Conservation (phyloP, 192 early-diverging fungal species). For the Gorgonomyces haynaldii region DNA sequence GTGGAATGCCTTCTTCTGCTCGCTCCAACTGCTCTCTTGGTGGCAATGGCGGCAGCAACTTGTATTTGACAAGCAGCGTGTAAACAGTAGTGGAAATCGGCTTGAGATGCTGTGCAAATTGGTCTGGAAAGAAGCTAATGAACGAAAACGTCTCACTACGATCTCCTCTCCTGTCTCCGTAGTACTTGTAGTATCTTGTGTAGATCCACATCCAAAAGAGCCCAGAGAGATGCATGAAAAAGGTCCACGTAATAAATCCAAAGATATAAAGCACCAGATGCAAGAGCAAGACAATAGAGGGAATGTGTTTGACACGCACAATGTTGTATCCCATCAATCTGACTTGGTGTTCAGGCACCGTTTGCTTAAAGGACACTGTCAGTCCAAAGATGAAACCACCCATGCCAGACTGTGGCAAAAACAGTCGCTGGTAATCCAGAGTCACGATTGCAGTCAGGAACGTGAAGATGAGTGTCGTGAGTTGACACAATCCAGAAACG, state of each 20-base stretch:
- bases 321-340: constrained; percentile 42
- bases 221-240: constrained; percentile 63
- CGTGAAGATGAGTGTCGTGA: constrained; percentile 32
- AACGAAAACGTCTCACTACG: constrained; percentile 85
- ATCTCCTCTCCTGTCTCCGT: constrained; percentile 74
- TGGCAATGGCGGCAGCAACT: constrained; percentile 38
- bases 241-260: constrained; percentile 41
- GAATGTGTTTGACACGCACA: constrained; percentile 64
- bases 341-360: constrained; percentile 73
- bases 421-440: constrained; percentile 47
- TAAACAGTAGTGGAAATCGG: constrained; percentile 50
- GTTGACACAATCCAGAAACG: constrained; percentile 28
- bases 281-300: constrained; percentile 24
- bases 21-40: constrained; percentile 18
- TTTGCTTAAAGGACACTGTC: constrained; percentile 76
- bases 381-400: constrained; percentile 59
- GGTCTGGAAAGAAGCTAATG: constrained; percentile 79
- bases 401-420: constrained; percentile 46
- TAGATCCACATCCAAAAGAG: constrained; percentile 69
- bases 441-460: constrained; percentile 42
- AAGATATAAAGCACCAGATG: constrained; percentile 32
- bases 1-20: too few species aligned
- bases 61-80: constrained; percentile 41
- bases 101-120: constrained; percentile 46
- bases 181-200: constrained; percentile 69